phyloP scores from a whole-genome alignment of 768 basidiomycete species.

The Cytidiella melzeri region DNA sequence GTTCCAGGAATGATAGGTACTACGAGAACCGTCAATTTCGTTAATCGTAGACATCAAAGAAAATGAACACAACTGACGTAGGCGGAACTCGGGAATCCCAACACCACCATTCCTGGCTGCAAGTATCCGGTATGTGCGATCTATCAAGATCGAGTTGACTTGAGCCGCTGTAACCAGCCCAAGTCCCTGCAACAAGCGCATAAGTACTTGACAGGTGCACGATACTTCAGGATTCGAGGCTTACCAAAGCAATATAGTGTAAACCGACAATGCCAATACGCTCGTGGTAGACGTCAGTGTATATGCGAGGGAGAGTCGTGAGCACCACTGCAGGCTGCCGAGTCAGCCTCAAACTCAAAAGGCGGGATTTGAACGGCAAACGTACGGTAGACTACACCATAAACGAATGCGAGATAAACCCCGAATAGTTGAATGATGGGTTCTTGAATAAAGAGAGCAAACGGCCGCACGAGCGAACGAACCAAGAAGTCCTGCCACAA shows the following conservation, averaged over 20 bases:
- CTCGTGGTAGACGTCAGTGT: slow-evolving; percentile 47
- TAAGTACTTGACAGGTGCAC: neutral
- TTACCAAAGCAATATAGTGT: slow-evolving; percentile 67
- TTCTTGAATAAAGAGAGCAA: slow-evolving; percentile 52
- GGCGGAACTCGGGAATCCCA: slow-evolving; percentile 47
- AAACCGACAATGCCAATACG: slow-evolving; percentile 53
- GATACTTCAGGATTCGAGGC: neutral
- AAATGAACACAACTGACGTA: slow-evolving; percentile 29
- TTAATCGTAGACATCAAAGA: neutral
- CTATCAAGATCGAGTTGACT: slow-evolving; percentile 49
- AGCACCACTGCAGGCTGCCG: slow-evolving; percentile 44
- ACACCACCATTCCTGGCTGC: slow-evolving; percentile 46
- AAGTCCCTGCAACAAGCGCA: slow-evolving; percentile 31
- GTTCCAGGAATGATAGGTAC: slow-evolving; percentile 57
- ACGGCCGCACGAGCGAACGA: slow-evolving; percentile 59
- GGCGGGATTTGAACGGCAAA: slow-evolving; percentile 3
- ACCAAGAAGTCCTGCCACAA: slow-evolving; percentile 44
- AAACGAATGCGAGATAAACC: slow-evolving; percentile 64
- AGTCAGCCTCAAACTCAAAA: neutral
- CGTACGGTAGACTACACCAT: slow-evolving; percentile 55
- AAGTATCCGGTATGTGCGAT: slow-evolving; percentile 45
- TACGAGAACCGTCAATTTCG: neutral
- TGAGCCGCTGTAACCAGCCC: slow-evolving; percentile 48
- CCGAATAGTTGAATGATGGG: slow-evolving; percentile 65
- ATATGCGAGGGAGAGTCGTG: slow-evolving; percentile 58